Base-by-base conservation (phyloP, 2,329 filamentous ascomycete genomes). In the Penicillium fuscoglaucum region DNA sequence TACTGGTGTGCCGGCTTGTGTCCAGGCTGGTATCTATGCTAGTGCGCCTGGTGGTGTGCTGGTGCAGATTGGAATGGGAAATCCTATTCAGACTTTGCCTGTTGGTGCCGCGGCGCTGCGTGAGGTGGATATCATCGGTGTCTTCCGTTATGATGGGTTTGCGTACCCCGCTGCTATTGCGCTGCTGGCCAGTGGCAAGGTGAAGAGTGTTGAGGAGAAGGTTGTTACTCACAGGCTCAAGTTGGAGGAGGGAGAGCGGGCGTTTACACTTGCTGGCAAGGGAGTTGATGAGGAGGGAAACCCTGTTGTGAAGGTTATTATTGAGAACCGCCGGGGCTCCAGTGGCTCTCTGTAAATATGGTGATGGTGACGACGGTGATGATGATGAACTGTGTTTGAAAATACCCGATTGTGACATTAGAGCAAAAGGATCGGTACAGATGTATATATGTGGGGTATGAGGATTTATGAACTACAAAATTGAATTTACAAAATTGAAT, bases 1-100 rank as follows among this genome's bases (percentile, higher is more conserved):
- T 63, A 80, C 78, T 0, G 78, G 78, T 37, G 75, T 76, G 24
- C 76, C 76, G 0, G 71, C 76, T 10, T 80, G 78, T 56, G 73
- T 80, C 10, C 78, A 79, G 65, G 70, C 76, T 4, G 78, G 75
- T 1, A 79, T 80, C 58, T 78, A 78, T 62, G 77, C 77, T 2
- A 72, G 77, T 5, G 66, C 71, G 0, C 78, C 82, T 0, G 82
- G 82, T 13, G 82, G 81, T 3, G 78, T 81, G 46, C 71, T 84
- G 33, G 75, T 83, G 51, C 81, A 83, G 72, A 81, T 84, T 41
- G 82, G 82, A 7, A 84, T 84, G 82, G 82, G 82, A 0, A 82
- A 81, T 15, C 81, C 82, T 3, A 75, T 82, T 21, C 81, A 83
- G 65, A 83, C 80, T 5, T 70, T 84, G 6, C 82, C 81, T 3